Evolutionary conservation across 306 rosid genomes (phyloP), one percentile per base, ranked within the genome.

Genomic region (Prinsepia uniflora): DNA sequence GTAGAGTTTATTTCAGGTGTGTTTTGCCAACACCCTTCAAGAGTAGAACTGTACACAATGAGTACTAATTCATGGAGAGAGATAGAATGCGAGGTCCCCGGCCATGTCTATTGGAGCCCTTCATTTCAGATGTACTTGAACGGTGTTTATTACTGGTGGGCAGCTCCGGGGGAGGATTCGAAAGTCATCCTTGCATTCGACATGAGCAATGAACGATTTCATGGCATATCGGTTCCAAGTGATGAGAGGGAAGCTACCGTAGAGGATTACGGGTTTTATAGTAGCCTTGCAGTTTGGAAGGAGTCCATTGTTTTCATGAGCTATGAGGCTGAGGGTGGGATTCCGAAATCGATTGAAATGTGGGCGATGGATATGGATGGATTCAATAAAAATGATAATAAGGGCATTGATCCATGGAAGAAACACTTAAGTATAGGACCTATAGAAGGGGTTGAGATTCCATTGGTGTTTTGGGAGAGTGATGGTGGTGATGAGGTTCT

Each of bases 1-100:
- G 22, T 41, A n/a, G 15, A n/a, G 8, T n/a, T 40, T 44, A 30
- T 44, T 2, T 8, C 47, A 44, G 47, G 10, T 44, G 47, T 8
- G 47, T 7, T 44, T 44, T 44, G 47, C 47, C 47, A 8, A 10
- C 8, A 7, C 8, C 11, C 11, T 44, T 44, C 47, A 91, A 76
- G 36, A 30, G 36, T 30, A 30, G 36, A 30, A 30, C 4, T 30
- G 36, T 3, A 30, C 36, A 30, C 36, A 30, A 30, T 30, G 36
- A 30, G 36, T 30, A 30, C 3, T 30, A 30, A 30, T 3, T 30
- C 47, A 43, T 3, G 15, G 52, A 20, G 14, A 44, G 43, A 24
- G 68, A 30, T 30, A 30, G 36, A 30, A 30, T 30, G 36, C 2
- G 36, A 30, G 4, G 36, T 30, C 36, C 36, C 36, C 36, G 36